Evolutionary conservation across 1,284 basidiomycete genomes (phyloP), one percentile per base, ranked within the genome.

Genomic region (Polyporus tsugae): DNA sequence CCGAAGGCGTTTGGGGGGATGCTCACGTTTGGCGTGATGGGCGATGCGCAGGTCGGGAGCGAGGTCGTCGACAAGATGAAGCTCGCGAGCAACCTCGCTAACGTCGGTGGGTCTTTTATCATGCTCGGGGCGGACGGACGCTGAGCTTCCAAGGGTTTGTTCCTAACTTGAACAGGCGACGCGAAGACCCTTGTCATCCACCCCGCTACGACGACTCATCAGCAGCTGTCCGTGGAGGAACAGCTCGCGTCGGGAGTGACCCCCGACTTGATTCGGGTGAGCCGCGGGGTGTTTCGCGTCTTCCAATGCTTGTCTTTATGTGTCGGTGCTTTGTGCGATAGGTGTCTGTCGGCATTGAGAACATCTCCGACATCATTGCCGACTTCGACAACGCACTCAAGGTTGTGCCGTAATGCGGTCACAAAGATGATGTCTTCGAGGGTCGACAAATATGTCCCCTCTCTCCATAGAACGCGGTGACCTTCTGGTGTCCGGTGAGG

Each of bases 101-200:
- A 95, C 76, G 92, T 95, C 38, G 91, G 90, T 83, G 42, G 60
- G 74, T 75, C 35, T 7, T 15, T 17, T 6, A 2, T 19, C 17
- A 4, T 55, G 6, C 17, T 19, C 29, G 15, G 7, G 25, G 46
- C 11, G 11, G 22, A 25, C 22, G 10, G 22, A 13, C n/a, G 46
- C n/a, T 52, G 22, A 25, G 0, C 10, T 49, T 25, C 4, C 15
- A 5, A 13, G 41, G 46, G 22, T 10, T 22, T 6, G 9, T 4
- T 13, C 10, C 2, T 44, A 19, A 25, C 11, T 6, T 10, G 22
- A 22, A 39, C 39, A 80, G 84, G 85, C 4, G 88, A 95, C 73
- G 91, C 92, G 38, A 95, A 95, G 82, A 94, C 92, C 4, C 86
- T 95, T 25, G 91, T 93, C 55, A 93, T 95, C 75, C 94, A 95